phyloP scores from a whole-genome alignment of 1,284 basidiomycete genomes.

The Cryptococcus wingfieldii region DNA sequence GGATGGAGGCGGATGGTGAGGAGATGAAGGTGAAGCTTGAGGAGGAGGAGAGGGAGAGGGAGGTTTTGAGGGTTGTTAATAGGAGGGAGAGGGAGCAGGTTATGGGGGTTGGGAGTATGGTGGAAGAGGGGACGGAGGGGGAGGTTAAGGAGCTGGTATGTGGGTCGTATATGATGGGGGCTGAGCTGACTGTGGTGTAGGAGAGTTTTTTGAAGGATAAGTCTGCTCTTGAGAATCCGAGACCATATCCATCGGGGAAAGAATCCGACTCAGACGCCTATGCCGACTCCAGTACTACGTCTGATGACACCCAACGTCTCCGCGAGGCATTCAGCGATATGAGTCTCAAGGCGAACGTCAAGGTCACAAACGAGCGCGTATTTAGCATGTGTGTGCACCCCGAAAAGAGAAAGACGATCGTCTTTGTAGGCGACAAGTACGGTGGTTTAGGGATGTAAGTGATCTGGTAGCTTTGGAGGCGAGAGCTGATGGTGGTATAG shows the following conservation, averaged over 20 bases:
- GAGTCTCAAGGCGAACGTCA: slow-evolving; percentile 39
- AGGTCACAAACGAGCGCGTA: slow-evolving; percentile 49
- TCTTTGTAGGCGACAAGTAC: slow-evolving; percentile 51
- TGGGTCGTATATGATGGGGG: neutral
- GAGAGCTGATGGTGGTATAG: slow-evolving; percentile 17
- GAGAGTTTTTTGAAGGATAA: too few relatives aligned
- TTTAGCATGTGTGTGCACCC: slow-evolving; percentile 52
- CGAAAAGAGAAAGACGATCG: slow-evolving; percentile 45
- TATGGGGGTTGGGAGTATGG: slow-evolving; percentile 35
- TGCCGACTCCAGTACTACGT: slow-evolving; percentile 15
- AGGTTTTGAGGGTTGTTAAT: slow-evolving; percentile 31
- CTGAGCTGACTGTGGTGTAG: too few relatives aligned
- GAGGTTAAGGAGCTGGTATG: slow-evolving; percentile 19
- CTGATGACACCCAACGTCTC: slow-evolving; percentile 26
- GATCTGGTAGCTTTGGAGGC: neutral
- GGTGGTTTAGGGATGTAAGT: slow-evolving; percentile 50
- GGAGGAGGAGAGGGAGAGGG: slow-evolving; percentile 33
- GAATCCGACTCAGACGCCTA: slow-evolving; percentile 16
- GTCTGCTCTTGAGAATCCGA: neutral
- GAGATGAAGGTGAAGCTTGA: slow-evolving; percentile 27
- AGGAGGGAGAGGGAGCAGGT: slow-evolving; percentile 33
- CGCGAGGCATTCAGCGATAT: slow-evolving; percentile 36
- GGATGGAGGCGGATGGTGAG: slow-evolving; percentile 39
- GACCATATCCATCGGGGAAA: neutral
- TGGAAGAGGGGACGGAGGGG: slow-evolving; percentile 27